Evolutionary conservation across 2,329 filamentous ascomycete genomes (phyloP).

Genomic region (Colletotrichum paranaense): DNA sequence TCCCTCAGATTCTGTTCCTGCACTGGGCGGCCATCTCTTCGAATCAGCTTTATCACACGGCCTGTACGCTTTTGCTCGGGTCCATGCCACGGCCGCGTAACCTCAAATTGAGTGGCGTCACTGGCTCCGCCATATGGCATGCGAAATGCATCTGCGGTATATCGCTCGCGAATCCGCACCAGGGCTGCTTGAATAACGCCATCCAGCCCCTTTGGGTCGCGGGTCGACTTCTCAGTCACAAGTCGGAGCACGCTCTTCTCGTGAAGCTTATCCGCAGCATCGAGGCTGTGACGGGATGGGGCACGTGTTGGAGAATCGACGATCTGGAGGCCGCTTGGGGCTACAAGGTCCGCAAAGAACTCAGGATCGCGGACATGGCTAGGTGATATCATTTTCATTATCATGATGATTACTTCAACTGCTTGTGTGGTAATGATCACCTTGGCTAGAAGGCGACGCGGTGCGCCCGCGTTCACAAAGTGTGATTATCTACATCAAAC

Average conservation of each 20-base stretch:
- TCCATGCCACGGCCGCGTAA: slow-evolving; percentile 48
- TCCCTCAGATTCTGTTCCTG: slow-evolving; percentile 63
- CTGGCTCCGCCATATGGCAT: slow-evolving; percentile 62
- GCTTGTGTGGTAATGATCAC: background rate
- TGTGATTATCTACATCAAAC: background rate
- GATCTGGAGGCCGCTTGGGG: slow-evolving; percentile 59
- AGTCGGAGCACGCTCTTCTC: slow-evolving; percentile 52
- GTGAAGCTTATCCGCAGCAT: slow-evolving; percentile 60
- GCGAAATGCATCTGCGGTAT: slow-evolving; percentile 67
- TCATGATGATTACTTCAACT: background rate
- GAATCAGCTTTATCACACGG: slow-evolving; percentile 68
- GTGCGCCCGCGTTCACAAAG: background rate
- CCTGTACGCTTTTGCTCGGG: slow-evolving; percentile 62
- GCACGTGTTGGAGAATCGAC: slow-evolving; percentile 61
- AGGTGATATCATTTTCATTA: background rate
- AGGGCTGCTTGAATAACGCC: slow-evolving; percentile 67
- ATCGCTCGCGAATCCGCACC: slow-evolving; percentile 64
- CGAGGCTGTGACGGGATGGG: slow-evolving; percentile 65
- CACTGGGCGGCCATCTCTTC: slow-evolving; percentile 67
- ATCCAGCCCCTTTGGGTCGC: slow-evolving; percentile 69
- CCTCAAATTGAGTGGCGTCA: slow-evolving; percentile 37
- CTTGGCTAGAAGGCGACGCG: accelerated
- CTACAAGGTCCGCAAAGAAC: slow-evolving; percentile 43
- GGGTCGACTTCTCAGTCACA: slow-evolving; percentile 64
- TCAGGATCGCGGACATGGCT: slow-evolving; percentile 1